Base-by-base conservation (phyloP, 768 basidiomycete species). In the Boletus tylopilopsis region DNA sequence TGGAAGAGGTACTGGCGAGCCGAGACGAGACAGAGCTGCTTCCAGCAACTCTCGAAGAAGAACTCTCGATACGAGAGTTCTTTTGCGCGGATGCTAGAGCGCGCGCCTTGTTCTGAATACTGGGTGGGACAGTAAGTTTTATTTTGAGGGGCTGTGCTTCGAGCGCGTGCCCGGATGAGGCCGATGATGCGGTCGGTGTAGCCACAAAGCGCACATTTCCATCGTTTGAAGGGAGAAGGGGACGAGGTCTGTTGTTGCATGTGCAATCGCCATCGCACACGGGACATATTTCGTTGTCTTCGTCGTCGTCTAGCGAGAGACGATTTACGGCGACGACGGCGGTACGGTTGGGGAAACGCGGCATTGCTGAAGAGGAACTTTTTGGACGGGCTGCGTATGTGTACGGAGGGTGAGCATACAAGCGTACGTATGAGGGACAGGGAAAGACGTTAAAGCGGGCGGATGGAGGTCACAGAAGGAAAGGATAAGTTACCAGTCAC, bases 251-350 rank as follows among this genome's bases (percentile, higher is more conserved):
- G 74, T 76, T 81, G 67, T 68, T 51, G 76, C 89, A 91, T 25
- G 86, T 90, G 75, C 89, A 92, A 64, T 88, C 84, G 63, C 86
- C 84, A 76, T 91, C 90, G 87, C 89, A 92, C 56, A 91, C 87
- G 8, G 88, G 89, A 68, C 89, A 92, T 49, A 91, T 89, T 67
- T 90, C 85, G 80, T 81, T 80, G 76, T 88, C 86, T 64, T 90
- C 89, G 69, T 87, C 84, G 73, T 82, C 81, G 70, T 77, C 74
- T 51, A 45, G 61, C 44, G 63, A 57, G 57, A 59, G 54, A 57
- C 34, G 60, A 59, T 61, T 72, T 69, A 61, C 69, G 67, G 60
- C 64, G 70, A 63, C 72, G 74, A 67, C 79, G 73, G 77, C 72
- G 75, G 82, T 84, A 82, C 81, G 73, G 74, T 80, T 70, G 75